Percentiles rank a stretch among this genome's conserved stretches.
Conservation (phyloP, 208 protist genomes). For the Wallacemonas sp. region DNA sequence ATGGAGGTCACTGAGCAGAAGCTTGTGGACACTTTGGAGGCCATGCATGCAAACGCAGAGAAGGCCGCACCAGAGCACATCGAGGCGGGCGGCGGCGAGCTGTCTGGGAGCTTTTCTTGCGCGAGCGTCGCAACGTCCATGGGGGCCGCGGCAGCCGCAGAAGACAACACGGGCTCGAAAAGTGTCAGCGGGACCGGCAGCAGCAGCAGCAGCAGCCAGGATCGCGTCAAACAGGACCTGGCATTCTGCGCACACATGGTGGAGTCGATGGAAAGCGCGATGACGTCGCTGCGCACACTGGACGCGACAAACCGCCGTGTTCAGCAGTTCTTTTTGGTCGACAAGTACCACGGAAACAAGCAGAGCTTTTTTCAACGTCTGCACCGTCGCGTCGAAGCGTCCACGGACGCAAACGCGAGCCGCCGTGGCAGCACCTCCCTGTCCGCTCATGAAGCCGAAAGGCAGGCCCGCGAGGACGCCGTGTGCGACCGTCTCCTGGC, state of each 20-base stretch:
- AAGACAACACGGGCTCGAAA: background rate
- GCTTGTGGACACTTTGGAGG: conserved; percentile 13
- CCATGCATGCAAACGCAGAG: conserved; percentile 2
- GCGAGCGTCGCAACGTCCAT: conserved; percentile 9
- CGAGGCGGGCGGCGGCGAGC: conserved; percentile 4
- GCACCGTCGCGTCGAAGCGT: conserved; percentile 1
- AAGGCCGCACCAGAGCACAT: background rate
- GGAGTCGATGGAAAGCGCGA: background rate
- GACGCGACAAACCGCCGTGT: conserved; percentile 10
- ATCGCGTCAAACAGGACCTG: conserved; percentile 16
- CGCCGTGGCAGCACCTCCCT: background rate
- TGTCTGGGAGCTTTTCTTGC: conserved; percentile 1
- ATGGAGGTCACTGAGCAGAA: conserved; percentile 18
- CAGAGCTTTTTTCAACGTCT: conserved; percentile 19
- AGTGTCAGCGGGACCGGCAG: too few species aligned
- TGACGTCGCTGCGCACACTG: conserved; percentile 2
- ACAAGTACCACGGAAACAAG: conserved; percentile 18
- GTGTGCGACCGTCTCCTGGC: conserved; percentile 16
- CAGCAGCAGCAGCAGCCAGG: too few species aligned
- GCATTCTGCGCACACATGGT: conserved; percentile 5
- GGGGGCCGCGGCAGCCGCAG: background rate
- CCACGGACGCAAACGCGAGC: background rate
- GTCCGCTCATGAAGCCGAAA: background rate
- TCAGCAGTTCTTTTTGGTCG: conserved; percentile 16
- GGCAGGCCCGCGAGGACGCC: conserved; percentile 16